These are phyloP conservation scores for Debaryomyces udenii DNA, from an alignment of 1,139 yeast genomes.

Conservation along the genomic window DNA sequence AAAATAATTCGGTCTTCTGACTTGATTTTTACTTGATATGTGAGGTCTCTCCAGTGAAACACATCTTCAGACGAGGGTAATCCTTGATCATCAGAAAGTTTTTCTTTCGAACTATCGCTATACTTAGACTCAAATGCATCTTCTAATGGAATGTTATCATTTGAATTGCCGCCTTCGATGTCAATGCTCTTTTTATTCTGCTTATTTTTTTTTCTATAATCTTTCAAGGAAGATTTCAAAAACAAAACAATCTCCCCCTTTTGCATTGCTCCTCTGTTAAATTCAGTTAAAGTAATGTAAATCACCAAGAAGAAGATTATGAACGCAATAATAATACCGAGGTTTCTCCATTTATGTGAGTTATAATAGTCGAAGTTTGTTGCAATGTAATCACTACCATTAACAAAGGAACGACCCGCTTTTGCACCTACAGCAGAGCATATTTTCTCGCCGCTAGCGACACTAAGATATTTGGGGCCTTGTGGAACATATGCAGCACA, in stretches of 20 bases:
- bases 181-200: too few relatives aligned
- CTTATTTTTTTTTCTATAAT: not conserved
- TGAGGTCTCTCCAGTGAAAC: constrained; percentile 79
- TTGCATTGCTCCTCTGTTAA: constrained; percentile 73
- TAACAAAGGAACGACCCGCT: constrained; percentile 56
- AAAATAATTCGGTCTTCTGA: constrained; percentile 61
- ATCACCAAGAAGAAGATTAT: constrained; percentile 54
- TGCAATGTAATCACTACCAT: constrained; percentile 62
- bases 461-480: constrained; percentile 24
- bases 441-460: constrained; percentile 37
- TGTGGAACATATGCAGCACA: constrained; percentile 37
- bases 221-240: constrained; percentile 29
- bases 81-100: not conserved
- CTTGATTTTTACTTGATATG: constrained; percentile 72
- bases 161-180: constrained; percentile 11
- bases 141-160: not conserved
- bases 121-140: too few relatives aligned
- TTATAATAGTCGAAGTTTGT: constrained; percentile 51
- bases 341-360: constrained; percentile 79
- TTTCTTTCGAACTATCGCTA: too few relatives aligned
- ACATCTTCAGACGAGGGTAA: constrained; percentile 36
- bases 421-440: constrained; percentile 67
- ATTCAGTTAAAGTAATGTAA: constrained; percentile 62
- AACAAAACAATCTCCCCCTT: constrained; percentile 81
- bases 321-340: constrained; percentile 68